Percentiles rank a stretch among this genome's conserved stretches.
These are phyloP conservation scores for Macrotyloma uniflorum DNA, from an alignment of 306 rosid species.

Conservation along the genomic window DNA sequence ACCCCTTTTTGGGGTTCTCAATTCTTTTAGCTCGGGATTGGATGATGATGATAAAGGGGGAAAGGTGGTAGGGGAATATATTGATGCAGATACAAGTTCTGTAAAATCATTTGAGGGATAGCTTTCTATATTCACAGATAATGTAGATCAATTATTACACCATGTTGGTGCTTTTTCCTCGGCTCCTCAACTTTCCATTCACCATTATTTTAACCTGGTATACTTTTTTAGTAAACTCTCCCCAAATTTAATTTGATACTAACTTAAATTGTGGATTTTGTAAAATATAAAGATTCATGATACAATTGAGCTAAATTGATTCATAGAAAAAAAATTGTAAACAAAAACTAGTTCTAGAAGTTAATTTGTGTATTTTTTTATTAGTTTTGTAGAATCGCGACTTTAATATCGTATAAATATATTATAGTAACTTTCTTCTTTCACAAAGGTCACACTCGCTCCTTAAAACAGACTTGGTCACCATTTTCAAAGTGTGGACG, in stretches of 20 bases:
- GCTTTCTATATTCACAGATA: not conserved
- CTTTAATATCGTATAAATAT: no score
- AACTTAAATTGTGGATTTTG: no score
- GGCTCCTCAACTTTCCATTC: not conserved
- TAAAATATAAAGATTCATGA: no score
- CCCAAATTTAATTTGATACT: no score
- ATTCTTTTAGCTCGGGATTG: slow-evolving; percentile 20
- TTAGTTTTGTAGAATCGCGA: no score
- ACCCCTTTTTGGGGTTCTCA: slow-evolving; percentile 3
- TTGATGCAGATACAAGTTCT: slow-evolving; percentile 22
- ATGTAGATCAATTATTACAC: not conserved
- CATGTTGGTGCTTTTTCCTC: not conserved
- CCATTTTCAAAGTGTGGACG: not conserved
- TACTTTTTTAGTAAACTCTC: not conserved
- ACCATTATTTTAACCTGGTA: not conserved
- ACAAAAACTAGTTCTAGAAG: no score
- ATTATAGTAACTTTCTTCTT: not conserved
- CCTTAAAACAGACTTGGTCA: not conserved
- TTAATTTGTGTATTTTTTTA: no score
- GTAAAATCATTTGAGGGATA: slow-evolving; percentile 31
- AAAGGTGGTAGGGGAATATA: not conserved
- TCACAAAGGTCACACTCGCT: not conserved
- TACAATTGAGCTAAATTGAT: no score
- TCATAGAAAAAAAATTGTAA: no score
- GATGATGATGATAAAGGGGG: not conserved